Base-by-base conservation (phyloP, 139 green algal genomes). In the Haematococcus sp. region DNA sequence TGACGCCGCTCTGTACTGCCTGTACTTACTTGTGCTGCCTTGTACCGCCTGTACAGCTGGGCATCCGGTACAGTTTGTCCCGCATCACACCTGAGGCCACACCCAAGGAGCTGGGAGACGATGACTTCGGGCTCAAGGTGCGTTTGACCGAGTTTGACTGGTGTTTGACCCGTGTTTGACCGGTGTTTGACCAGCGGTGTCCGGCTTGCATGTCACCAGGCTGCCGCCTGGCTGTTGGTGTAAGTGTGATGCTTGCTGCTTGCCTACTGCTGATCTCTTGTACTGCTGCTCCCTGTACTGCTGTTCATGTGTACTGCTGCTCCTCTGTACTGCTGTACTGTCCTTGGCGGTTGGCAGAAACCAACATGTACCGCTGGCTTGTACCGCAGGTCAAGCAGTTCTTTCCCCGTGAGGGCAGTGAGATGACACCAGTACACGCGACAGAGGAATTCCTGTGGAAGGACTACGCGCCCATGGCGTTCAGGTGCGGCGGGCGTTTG, bases 391-490 rank as follows among this genome's bases (percentile, higher is more conserved):
- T 90, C 4, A 89, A 83, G 67, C 80, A 92, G 75, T 73, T 79
- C 32, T 97, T 98, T 76, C 91, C 91, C 0, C 82, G 78, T 0
- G 51, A 71, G 4, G 91, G 88, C 67, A 86, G 58, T 34, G 59
- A 79, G 25, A 77, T 76, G 30, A 96, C 91, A 0, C 86, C 91
- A 7, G 86, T 88, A 13, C 91, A 96, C 74, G 67, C 72, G 1
- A 75, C 59, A 22, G 82, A 80, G 33, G 82, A 92, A 60, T 98
- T 98, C 76, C 89, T 89, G 67, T 98, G 93, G 92, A 98, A 97
- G 81, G 91, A 98, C 76, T 99, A 97, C 77, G 85, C 83, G 33
- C 93, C 95, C 0, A 70, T 74, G 63, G 89, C 90, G 13, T 98
- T 98, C 69, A 79, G 69, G 67, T 76, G 74, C 52, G 73, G 56